phyloP scores from a whole-genome alignment of 768 basidiomycete species.

The Gloeophyllum trabeum region DNA sequence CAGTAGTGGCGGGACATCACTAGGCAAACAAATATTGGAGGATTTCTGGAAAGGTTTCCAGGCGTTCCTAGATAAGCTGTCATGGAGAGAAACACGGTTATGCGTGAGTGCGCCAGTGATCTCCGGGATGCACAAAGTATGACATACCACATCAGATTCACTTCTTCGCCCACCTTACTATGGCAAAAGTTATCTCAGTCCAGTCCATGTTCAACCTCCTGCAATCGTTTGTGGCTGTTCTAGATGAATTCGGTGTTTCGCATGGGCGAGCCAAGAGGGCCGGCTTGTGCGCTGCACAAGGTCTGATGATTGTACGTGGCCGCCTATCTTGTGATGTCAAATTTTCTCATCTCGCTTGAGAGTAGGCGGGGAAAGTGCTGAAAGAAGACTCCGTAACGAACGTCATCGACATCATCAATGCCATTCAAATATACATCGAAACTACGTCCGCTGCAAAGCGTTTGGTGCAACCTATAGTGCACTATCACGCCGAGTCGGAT shows the following conservation, averaged over 20 bases:
- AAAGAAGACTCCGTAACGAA: slow-evolving; percentile 48
- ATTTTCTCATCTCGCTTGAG: slow-evolving; percentile 1
- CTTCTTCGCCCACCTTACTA: slow-evolving; percentile 83
- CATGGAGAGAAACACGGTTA: slow-evolving; percentile 85
- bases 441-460: slow-evolving; percentile 44
- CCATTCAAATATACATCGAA: slow-evolving; percentile 64
- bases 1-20: slow-evolving; percentile 19
- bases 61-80: slow-evolving; percentile 74
- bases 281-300: slow-evolving; percentile 72
- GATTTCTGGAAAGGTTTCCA: slow-evolving; percentile 92
- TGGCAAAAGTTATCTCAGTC: slow-evolving; percentile 61
- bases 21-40: slow-evolving; percentile 68
- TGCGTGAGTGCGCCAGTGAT: slow-evolving; percentile 43
- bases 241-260: slow-evolving; percentile 85
- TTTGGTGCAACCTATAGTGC: slow-evolving; percentile 52
- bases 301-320: slow-evolving; percentile 53
- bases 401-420: slow-evolving; percentile 56
- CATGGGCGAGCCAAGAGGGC: slow-evolving; percentile 77
- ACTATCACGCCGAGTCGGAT: slow-evolving; percentile 32
- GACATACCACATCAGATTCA: slow-evolving; percentile 49
- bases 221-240: slow-evolving; percentile 73
- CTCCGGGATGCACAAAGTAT: background rate
- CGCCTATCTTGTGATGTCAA: slow-evolving; percentile 1
- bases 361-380: slow-evolving; percentile 57
- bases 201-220: slow-evolving; percentile 75